Conservation (phyloP, 495 filamentous ascomycete genomes). For the Aspergillus hancockii region DNA sequence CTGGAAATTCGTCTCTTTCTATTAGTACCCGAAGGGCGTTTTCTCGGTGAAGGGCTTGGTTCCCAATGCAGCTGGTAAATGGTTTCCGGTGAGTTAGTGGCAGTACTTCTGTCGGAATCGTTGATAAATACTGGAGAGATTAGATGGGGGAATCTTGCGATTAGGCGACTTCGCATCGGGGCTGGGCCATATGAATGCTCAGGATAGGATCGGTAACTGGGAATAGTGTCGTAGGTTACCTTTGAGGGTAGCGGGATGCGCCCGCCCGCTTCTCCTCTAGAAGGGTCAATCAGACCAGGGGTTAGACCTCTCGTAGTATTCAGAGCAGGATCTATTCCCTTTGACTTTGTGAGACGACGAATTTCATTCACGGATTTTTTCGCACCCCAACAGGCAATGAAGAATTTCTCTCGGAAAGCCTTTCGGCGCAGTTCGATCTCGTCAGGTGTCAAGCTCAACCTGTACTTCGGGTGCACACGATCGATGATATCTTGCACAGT, state of each 20-base stretch:
- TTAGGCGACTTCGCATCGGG: not conserved
- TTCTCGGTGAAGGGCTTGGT: not conserved
- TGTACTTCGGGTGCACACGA: constrained; percentile 20
- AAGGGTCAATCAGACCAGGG: constrained; percentile 15
- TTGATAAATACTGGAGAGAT: not conserved
- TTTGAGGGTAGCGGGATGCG: constrained; percentile 6
- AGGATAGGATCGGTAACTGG: not conserved
- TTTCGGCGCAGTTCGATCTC: constrained; percentile 12
- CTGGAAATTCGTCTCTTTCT: not conserved
- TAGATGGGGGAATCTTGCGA: not conserved
- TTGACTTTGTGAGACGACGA: not conserved
- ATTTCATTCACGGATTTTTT: constrained; percentile 10
- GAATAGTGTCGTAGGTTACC: not conserved
- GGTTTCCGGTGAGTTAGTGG: not conserved
- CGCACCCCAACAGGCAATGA: constrained; percentile 16
- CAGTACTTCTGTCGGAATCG: not conserved
- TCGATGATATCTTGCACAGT: constrained; percentile 24
- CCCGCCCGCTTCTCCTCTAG: constrained; percentile 14
- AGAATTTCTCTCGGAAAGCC: constrained; percentile 14
- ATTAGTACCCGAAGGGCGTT: not conserved
- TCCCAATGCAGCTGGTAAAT: not conserved
- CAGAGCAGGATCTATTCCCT: constrained; percentile 8
- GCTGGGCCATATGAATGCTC: not conserved
- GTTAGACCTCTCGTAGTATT: constrained; percentile 21
- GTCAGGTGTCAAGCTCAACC: not conserved